phyloP scores from a whole-genome alignment of 2,329 filamentous ascomycete species.

The Lachnellula subtilissima region DNA sequence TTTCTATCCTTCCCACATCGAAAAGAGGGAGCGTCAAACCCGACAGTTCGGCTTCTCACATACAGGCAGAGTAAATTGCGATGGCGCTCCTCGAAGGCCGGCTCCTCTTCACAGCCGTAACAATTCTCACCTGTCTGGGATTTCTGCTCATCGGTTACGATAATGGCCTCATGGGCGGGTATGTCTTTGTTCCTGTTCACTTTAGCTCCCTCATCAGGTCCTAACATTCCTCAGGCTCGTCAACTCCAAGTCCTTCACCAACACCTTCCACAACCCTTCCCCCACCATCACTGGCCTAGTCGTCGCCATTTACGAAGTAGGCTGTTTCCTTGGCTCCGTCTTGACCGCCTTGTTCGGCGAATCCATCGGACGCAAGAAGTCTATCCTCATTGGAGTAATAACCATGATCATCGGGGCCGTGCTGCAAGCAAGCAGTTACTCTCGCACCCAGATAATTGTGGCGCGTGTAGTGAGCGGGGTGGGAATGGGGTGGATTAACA shows the following conservation, averaged over 20 bases:
- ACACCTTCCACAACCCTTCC: constrained; percentile 37
- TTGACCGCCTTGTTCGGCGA: constrained; percentile 46
- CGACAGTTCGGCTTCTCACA: neutral
- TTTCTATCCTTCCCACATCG: no score
- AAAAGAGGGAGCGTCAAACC: no score
- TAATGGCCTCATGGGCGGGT: constrained; percentile 42
- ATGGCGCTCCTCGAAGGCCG: constrained; percentile 17
- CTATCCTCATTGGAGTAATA: constrained; percentile 49
- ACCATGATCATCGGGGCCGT: constrained; percentile 54
- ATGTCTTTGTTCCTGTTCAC: constrained; percentile 11
- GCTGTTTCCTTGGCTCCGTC: constrained; percentile 47
- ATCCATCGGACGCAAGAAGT: constrained; percentile 49
- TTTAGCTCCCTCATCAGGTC: neutral
- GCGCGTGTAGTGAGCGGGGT: constrained; percentile 44
- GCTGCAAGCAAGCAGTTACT: constrained; percentile 36
- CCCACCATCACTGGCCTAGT: constrained; percentile 42
- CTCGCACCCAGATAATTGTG: constrained; percentile 48
- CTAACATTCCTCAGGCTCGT: neutral
- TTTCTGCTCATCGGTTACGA: constrained; percentile 46
- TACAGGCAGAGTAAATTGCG: no score
- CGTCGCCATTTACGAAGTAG: constrained; percentile 45
- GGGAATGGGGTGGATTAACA: constrained; percentile 42
- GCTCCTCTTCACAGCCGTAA: constrained; percentile 39
- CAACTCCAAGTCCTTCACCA: constrained; percentile 35
- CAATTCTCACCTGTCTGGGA: constrained; percentile 40